phyloP scores from a whole-genome alignment of 1,139 yeast genomes.

The Spencermartinsiella ligniputridi region DNA sequence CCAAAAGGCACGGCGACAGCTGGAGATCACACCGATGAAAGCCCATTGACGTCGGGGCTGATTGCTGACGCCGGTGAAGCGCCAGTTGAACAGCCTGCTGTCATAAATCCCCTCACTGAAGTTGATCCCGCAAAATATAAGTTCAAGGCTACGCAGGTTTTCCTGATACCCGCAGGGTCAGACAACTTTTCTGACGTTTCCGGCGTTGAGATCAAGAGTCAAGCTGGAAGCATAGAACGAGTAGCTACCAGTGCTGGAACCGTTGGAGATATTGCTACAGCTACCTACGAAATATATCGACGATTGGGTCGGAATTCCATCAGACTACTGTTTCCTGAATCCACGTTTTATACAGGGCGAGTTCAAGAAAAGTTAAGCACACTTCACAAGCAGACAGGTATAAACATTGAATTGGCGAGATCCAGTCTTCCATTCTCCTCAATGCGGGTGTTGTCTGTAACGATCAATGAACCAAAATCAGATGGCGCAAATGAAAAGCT shows the following conservation, averaged over 20 bases:
- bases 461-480: too few species aligned
- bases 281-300: neutral
- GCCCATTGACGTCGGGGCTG: neutral
- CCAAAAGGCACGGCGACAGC: neutral
- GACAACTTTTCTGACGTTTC: neutral
- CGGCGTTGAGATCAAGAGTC: neutral
- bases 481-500: neutral
- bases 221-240: neutral
- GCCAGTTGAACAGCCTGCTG: neutral
- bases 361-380: too few species aligned
- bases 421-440: neutral
- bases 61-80: neutral
- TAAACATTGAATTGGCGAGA: neutral
- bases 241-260: neutral
- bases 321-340: constrained; percentile 7
- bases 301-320: neutral
- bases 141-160: neutral
- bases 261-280: neutral
- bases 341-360: neutral
- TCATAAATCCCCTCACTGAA: neutral
- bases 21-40: too few species aligned
- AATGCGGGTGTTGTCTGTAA: too few species aligned
- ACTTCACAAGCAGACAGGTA: neutral
- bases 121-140: neutral
- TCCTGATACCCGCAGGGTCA: neutral